phyloP scores from a whole-genome alignment of 306 rosid species.

The Trichosanthes truncata region DNA sequence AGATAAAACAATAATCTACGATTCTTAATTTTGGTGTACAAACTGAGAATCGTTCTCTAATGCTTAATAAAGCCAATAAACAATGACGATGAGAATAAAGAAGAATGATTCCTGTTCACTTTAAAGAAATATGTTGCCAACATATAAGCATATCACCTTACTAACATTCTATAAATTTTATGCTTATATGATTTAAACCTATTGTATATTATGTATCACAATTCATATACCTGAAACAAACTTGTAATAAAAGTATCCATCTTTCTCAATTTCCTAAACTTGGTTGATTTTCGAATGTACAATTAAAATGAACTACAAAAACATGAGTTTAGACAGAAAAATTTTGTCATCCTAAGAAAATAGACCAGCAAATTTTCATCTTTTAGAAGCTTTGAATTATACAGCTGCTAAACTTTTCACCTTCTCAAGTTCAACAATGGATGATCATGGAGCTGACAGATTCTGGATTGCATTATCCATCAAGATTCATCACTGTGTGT shows the following conservation, averaged over 20 bases:
- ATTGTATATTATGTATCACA: background rate
- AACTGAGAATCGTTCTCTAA: too few relatives aligned
- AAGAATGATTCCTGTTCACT: too few relatives aligned
- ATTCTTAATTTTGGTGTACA: too few relatives aligned
- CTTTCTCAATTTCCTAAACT: background rate
- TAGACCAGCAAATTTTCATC: background rate
- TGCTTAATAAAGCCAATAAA: too few relatives aligned
- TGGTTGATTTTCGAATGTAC: background rate
- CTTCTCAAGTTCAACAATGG: background rate
- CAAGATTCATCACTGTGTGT: slow-evolving; percentile 43
- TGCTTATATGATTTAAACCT: background rate
- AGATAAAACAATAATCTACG: too few relatives aligned
- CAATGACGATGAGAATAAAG: too few relatives aligned
- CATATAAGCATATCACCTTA: too few relatives aligned
- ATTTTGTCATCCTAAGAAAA: background rate
- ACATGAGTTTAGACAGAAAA: background rate
- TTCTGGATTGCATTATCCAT: slow-evolving; percentile 6
- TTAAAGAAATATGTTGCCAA: too few relatives aligned
- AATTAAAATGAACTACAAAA: background rate
- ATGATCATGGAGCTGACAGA: background rate
- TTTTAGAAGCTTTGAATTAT: slow-evolving; percentile 3
- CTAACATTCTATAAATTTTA: too few relatives aligned
- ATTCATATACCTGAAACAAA: background rate
- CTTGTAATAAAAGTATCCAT: background rate
- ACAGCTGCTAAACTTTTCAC: background rate